Base-by-base conservation (phyloP, 73 alveolate genomes). In the Symbiodinium pilosum region DNA sequence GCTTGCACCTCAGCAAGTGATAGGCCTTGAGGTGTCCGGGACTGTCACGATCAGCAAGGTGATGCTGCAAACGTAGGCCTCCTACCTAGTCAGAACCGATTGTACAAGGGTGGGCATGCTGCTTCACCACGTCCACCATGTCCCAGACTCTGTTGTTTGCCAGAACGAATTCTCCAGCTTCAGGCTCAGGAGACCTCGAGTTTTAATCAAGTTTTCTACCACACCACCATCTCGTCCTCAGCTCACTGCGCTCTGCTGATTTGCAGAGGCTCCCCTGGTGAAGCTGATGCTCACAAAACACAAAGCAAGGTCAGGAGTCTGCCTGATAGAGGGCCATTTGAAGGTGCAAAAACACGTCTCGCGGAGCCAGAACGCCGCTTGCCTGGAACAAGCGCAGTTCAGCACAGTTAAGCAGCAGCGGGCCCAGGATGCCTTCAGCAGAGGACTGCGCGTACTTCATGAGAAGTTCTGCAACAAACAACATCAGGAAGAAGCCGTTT, bases 181-280 rank as follows among this genome's bases (percentile, higher is more conserved):
- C 81, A 64, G 81, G 41, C 34, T 64, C 81, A 64, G 81, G 81
- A 64, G 81, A 64, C 81, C 81, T 47, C 59, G 21, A 47, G 59
- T 47, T 6, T 47, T 47, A 6, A 47, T 47, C 39, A 26, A 28
- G 32, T 16, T 24, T 38, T 64, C 39, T n/a, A 64, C 30, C 59
- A 28, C 38, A 34, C 30, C 38, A 64, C 20, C 81, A 5, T 64
- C 81, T 38, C 24, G 81, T n/a, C 59, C 59, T 47, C 14, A 14
- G 81, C 41, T 64, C 3, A 38, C 81, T 64, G 81, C 81, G 38
- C 81, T 64, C 81, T 64, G 81, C 81, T 64, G 81, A 64, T 64
- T 64, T 64, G 81, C 81, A 64, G 30, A 64, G 81, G 81, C 81
- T 64, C 81, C 81, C 81, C 81, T 64, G 81, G 59, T 47, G 59